A percentile compares a stretch with the other conserved stretches of the same genome.
Evolutionary conservation across 179 eudicot species (phyloP).

Genomic region (Beta corolliflora): DNA sequence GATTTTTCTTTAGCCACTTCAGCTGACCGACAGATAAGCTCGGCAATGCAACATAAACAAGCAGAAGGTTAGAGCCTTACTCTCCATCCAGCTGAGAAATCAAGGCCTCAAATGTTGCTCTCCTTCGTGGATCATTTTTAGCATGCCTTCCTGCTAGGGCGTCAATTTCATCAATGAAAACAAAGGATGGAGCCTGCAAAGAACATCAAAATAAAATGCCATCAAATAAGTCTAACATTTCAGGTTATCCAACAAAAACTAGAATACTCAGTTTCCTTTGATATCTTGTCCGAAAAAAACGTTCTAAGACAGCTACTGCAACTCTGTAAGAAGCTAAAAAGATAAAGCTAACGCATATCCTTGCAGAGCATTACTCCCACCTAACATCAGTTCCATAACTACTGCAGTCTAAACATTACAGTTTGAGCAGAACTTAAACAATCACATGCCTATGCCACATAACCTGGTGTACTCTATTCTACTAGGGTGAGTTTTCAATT

Average conservation of each 20-base stretch:
- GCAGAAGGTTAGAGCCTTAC: constrained; percentile 47
- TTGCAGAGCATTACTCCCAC: neutral
- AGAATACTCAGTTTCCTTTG: neutral
- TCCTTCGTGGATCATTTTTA: constrained; percentile 80
- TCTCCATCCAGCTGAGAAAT: constrained; percentile 90
- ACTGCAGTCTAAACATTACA: neutral
- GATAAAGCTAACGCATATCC: neutral
- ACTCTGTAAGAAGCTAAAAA: neutral
- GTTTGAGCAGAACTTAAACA: neutral
- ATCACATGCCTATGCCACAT: neutral
- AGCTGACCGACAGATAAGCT: neutral
- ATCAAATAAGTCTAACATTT: neutral
- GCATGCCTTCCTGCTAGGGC: constrained; percentile 95
- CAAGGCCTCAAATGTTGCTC: constrained; percentile 81
- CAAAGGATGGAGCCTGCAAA: constrained; percentile 84
- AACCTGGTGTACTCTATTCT: neutral
- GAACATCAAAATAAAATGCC: neutral
- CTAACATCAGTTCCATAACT: neutral
- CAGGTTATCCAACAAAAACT: neutral
- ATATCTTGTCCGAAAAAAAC: neutral
- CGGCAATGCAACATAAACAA: neutral
- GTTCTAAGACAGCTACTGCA: constrained; percentile 9
- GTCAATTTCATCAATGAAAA: constrained; percentile 93
- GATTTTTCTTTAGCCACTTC: neutral
- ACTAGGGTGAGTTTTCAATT: neutral